Evolutionary conservation across 345 rosid species (phyloP), one percentile per base, ranked within the genome.

Genomic region (Sisymbrium altissimum): DNA sequence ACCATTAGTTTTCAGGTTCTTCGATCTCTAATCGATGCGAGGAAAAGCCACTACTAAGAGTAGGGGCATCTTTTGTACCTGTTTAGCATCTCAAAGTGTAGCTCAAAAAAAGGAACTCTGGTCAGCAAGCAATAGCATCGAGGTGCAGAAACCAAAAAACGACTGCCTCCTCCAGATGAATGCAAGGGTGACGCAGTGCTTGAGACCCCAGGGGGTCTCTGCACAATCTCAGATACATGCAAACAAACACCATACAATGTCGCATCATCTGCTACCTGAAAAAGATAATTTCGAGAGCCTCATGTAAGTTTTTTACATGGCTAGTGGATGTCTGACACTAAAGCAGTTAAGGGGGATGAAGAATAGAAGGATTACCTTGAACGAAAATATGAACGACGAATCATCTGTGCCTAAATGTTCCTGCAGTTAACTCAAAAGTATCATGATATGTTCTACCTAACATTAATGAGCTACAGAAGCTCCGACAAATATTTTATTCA

Each of bases 41-140:
- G 61, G 58, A 58, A 57, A 64, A 21, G 35, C 40, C 61, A 61
- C 53, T 54, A 65, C 58, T 60, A 40, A 39, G 71, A 72, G 60
- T 41, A 41, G 44, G 13, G 21, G 59, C 9, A 69, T 81, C 59
- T 68, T 33, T 66, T 72, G 71, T 65, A 94, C 99, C 99, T 90
- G 91, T 92, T 92, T 74, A 95, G 77, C 96, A 92, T 86, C 87
- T 89, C 97, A 70, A 83, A 92, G 86, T 95, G 99, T 63, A 95
- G 77, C 83, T 92, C 97, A 80, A 95, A 95, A 85, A 92, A 95
- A 35, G 97, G 99, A 74, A 86, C 89, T 84, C 90, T 86, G 19
- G 99, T 89, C 52, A 95, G 83, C 83, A 95, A 43, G 80, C 99
- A 95, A 72, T 95, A 95, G 82, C 99, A 95, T 69, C 99, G 99